Evolutionary conservation across 306 rosid genomes (phyloP).

Genomic region (cucumber (Cucumis sativus)): Cucumber_9930_V3 NC_026657.2:38078501-38079000

Average conservation of each 20-base stretch:
- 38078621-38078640: background rate
- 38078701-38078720: constrained; percentile 43
- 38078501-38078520: background rate
- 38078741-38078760: constrained; percentile 77
- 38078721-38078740: constrained; percentile 97
- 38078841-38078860: constrained; percentile 48
- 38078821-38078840: constrained; percentile 38
- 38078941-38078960: constrained; percentile 97
- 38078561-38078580: background rate
- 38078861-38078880: constrained; percentile 45
- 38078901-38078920: constrained; percentile 69
- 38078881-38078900: constrained; percentile 65
- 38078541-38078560: background rate
- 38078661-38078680: background rate
- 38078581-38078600: background rate
- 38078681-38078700: constrained; percentile 34
- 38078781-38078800: constrained; percentile 73
- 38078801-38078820: constrained; percentile 47
- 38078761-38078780: constrained; percentile 75
- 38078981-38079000: constrained; percentile 28
- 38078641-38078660: background rate
- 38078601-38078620: background rate
- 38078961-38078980: constrained; percentile 69
- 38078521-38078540: background rate
- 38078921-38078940: constrained; percentile 90